Conservation (phyloP, 1,284 basidiomycete genomes). For the Ustilago lituana region DNA sequence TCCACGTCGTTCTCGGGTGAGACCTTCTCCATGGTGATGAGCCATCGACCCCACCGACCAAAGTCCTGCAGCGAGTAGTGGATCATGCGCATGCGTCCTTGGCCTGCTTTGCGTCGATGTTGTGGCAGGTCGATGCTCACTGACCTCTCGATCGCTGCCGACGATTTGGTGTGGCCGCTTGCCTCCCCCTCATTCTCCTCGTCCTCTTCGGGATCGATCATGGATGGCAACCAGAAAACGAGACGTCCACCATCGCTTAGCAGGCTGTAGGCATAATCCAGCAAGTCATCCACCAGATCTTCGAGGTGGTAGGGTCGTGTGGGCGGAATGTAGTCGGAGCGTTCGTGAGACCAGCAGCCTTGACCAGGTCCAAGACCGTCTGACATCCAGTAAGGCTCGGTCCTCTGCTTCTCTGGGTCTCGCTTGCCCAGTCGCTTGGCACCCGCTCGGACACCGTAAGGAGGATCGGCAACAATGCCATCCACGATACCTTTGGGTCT, state of each 20-base stretch:
- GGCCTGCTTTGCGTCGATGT: slow-evolving; percentile 36
- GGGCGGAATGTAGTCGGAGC: slow-evolving; percentile 71
- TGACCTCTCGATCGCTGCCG: slow-evolving; percentile 29
- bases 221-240: slow-evolving; percentile 76
- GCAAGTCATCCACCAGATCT: slow-evolving; percentile 81
- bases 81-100: slow-evolving; percentile 66
- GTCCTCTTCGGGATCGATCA: slow-evolving; percentile 53
- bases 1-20: slow-evolving; percentile 39
- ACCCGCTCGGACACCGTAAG: slow-evolving; percentile 93
- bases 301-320: slow-evolving; percentile 93
- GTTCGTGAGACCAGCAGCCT: slow-evolving; percentile 55
- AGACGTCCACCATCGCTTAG: slow-evolving; percentile 86
- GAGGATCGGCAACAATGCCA: slow-evolving; percentile 74
- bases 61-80: slow-evolving; percentile 93
- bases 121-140: slow-evolving; percentile 75
- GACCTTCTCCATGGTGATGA: slow-evolving; percentile 62
- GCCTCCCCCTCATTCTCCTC: slow-evolving; percentile 37
- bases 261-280: slow-evolving; percentile 82
- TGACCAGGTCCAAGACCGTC: slow-evolving; percentile 56
- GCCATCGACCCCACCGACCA: slow-evolving; percentile 85
- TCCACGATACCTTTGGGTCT: slow-evolving; percentile 77
- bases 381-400: slow-evolving; percentile 63
- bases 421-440: slow-evolving; percentile 88
- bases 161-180: slow-evolving; percentile 71
- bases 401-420: slow-evolving; percentile 66